A percentile compares a stretch with the other conserved stretches of the same genome.
Conservation (phyloP, 2,329 filamentous ascomycete species). For the Apiospora malaysiana region DNA sequence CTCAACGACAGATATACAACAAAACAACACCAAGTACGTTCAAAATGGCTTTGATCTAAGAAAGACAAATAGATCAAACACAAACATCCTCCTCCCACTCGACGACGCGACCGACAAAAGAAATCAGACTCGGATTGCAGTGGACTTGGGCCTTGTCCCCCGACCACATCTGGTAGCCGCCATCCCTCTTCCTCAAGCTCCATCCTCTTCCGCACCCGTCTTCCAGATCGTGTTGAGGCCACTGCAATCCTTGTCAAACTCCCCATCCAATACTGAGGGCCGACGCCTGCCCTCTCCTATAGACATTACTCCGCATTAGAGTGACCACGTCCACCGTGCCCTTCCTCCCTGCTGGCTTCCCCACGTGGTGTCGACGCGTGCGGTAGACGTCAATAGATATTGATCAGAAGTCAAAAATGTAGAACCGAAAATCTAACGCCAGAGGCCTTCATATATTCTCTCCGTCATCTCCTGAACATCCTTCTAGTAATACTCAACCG, state of each 20-base stretch:
- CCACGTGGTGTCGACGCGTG: slow-evolving; percentile 31
- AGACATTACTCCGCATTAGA: slow-evolving; percentile 41
- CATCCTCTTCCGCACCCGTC: no score
- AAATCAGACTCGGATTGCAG: slow-evolving; percentile 13
- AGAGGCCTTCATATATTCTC: background rate
- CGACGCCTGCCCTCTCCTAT: background rate
- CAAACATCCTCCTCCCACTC: background rate
- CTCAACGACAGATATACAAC: background rate
- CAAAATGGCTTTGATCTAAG: background rate
- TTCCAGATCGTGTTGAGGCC: slow-evolving; percentile 1
- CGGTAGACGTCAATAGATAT: slow-evolving; percentile 41
- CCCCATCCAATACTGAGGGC: background rate
- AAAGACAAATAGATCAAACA: background rate
- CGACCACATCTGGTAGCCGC: background rate
- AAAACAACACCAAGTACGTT: background rate
- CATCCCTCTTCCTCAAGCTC: background rate
- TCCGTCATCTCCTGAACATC: background rate
- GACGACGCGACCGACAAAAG: slow-evolving; percentile 12
- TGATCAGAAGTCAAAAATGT: slow-evolving; percentile 41
- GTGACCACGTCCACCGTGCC: slow-evolving; percentile 39
- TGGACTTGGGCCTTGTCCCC: background rate
- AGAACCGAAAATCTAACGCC: slow-evolving; percentile 34
- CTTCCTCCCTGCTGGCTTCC: slow-evolving; percentile 31
- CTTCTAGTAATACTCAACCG: slow-evolving; percentile 50
- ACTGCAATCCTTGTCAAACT: slow-evolving; percentile 11